phyloP scores from a whole-genome alignment of 805 yeast species.

The Starmerella roubikii region DNA sequence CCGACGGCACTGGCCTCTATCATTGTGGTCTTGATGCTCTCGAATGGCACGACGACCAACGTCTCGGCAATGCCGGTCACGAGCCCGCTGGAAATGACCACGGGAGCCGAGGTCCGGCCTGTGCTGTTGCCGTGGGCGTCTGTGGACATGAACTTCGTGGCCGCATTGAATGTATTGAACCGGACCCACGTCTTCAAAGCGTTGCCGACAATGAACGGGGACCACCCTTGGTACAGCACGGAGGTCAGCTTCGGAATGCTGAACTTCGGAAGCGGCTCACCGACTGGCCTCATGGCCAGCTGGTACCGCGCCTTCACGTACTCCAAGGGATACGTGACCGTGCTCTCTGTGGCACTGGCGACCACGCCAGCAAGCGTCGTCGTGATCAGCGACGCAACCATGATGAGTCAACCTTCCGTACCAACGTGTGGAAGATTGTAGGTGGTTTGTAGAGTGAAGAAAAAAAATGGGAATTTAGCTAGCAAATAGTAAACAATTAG shows the following conservation, averaged over 20 bases:
- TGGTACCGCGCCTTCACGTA: slow-evolving; percentile 29
- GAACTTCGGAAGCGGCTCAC: slow-evolving; percentile 6
- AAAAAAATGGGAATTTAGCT: no score
- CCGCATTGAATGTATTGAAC: slow-evolving; percentile 60
- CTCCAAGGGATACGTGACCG: slow-evolving; percentile 32
- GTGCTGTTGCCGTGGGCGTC: slow-evolving; percentile 12
- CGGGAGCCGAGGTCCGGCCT: slow-evolving; percentile 37
- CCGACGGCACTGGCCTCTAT: slow-evolving; percentile 35
- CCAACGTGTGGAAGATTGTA: no score
- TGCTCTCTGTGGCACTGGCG: slow-evolving; percentile 29
- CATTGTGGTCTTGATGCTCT: slow-evolving; percentile 62
- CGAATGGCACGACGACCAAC: slow-evolving; percentile 70
- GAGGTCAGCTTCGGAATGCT: slow-evolving; percentile 17
- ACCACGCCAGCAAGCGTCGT: slow-evolving; percentile 28
- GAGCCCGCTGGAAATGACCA: slow-evolving; percentile 59
- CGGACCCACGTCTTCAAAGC: slow-evolving; percentile 61
- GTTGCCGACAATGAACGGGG: slow-evolving; percentile 63
- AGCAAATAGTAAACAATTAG: no score
- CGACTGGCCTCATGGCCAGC: slow-evolving; percentile 21
- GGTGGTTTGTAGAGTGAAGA: no score
- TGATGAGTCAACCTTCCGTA: no score
- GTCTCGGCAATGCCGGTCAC: slow-evolving; percentile 78
- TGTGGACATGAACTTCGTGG: slow-evolving; percentile 48
- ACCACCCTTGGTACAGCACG: slow-evolving; percentile 43
- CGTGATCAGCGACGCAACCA: slow-evolving; percentile 21